phyloP scores from a whole-genome alignment of 306 rosid species.

The Morella rubra region DNA sequence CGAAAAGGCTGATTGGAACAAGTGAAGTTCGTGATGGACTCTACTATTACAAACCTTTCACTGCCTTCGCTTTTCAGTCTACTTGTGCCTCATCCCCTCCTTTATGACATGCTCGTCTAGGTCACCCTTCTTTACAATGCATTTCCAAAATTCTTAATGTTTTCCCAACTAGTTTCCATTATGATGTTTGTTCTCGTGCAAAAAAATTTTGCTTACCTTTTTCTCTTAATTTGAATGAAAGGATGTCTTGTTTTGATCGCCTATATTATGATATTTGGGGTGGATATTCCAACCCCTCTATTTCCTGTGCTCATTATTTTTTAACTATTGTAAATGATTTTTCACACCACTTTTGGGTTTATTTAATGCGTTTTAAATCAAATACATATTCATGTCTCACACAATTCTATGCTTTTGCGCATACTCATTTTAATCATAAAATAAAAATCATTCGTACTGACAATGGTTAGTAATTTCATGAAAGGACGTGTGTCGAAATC shows the following conservation, averaged over 20 bases:
- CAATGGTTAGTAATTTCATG: not conserved
- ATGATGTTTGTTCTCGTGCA: not conserved
- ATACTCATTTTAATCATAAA: not conserved
- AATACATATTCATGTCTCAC: not conserved
- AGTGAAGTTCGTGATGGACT: not conserved
- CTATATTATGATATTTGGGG: not conserved
- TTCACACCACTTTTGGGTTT: not conserved
- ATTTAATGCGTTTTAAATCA: not conserved
- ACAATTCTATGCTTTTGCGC: not conserved
- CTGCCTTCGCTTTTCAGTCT: not conserved
- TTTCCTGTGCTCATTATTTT: not conserved
- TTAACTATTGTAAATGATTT: constrained; percentile 3
- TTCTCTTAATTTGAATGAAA: not conserved
- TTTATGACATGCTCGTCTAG: not conserved
- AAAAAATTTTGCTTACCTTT: not conserved
- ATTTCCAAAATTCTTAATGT: not conserved
- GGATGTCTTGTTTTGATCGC: not conserved
- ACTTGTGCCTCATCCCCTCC: too few relatives aligned
- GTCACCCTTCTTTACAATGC: not conserved
- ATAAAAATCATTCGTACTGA: not conserved
- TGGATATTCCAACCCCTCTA: not conserved
- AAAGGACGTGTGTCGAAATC: not conserved
- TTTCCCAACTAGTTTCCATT: not conserved
- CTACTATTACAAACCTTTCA: not conserved
- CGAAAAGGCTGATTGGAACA: not conserved